Conservation (phyloP, 164 flowering plant genomes). For the Sextonia rubra region DNA sequence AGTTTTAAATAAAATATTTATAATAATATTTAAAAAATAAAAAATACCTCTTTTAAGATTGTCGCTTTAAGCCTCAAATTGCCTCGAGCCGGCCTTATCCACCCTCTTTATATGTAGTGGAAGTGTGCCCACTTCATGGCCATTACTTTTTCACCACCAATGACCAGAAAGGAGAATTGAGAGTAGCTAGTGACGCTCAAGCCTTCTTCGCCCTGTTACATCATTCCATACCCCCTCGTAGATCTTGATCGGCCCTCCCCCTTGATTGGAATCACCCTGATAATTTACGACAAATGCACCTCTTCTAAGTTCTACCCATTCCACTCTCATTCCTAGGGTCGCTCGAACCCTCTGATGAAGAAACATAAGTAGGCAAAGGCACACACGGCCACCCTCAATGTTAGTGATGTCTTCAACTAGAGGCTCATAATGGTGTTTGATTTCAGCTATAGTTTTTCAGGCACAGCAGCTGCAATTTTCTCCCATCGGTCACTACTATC, state of each 20-base stretch:
- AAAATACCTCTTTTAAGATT: too few relatives aligned
- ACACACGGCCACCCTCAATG: slow-evolving; percentile 79
- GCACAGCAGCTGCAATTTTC: slow-evolving; percentile 69
- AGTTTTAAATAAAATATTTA: too few relatives aligned
- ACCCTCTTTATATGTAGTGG: too few relatives aligned
- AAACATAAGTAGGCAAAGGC: slow-evolving; percentile 61
- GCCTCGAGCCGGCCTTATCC: too few relatives aligned
- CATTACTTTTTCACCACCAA: too few relatives aligned
- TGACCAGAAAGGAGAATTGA: too few relatives aligned
- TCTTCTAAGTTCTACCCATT: slow-evolving; percentile 49
- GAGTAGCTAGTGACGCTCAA: too few relatives aligned
- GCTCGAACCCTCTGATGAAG: slow-evolving; percentile 50
- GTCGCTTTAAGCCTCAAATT: too few relatives aligned
- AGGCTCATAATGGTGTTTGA: slow-evolving; percentile 69
- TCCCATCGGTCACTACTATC: slow-evolving; percentile 79
- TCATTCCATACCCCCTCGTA: slow-evolving; percentile 93
- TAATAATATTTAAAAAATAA: too few relatives aligned
- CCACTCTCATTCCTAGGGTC: slow-evolving; percentile 53
- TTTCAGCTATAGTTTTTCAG: slow-evolving; percentile 66
- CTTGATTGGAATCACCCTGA: slow-evolving; percentile 48
- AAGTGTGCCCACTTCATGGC: too few relatives aligned
- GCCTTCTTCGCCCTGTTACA: too few relatives aligned
- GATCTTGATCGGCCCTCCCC: slow-evolving; percentile 79
- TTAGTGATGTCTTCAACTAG: slow-evolving; percentile 62
- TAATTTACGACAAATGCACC: slow-evolving; percentile 35